phyloP scores from a whole-genome alignment of 208 protist genomes.

The Trypanosoma rangeli region DNA sequence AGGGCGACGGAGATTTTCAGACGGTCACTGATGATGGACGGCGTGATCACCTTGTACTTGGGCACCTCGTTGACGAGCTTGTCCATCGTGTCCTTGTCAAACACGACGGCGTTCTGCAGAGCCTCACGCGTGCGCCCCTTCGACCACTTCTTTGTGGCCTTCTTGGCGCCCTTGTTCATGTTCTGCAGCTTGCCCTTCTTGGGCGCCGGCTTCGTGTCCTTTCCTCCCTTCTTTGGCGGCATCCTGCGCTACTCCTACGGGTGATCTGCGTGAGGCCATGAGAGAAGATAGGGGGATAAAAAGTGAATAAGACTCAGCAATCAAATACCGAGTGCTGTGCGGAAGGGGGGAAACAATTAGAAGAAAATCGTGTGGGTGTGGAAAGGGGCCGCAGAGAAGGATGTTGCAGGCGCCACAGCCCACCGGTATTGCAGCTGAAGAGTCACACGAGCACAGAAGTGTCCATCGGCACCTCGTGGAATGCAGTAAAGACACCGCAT shows the following conservation, averaged over 20 bases:
- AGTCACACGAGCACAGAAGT: background rate
- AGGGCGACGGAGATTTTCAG: conserved; percentile 88
- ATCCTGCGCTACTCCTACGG: conserved; percentile 22
- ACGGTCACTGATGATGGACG: conserved; percentile 86
- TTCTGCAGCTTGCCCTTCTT: conserved; percentile 68
- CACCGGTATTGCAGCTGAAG: too few species aligned
- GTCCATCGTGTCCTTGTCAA: conserved; percentile 86
- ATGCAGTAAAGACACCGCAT: background rate
- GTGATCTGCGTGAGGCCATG: conserved; percentile 30
- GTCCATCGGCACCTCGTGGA: background rate
- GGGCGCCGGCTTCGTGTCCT: conserved; percentile 30
- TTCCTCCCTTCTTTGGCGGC: conserved; percentile 60
- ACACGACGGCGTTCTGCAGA: conserved; percentile 91
- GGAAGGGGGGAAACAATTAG: too few species aligned
- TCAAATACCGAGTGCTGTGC: background rate
- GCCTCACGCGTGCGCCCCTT: conserved; percentile 90
- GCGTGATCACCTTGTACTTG: conserved; percentile 93
- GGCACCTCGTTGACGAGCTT: conserved; percentile 88
- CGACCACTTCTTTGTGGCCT: conserved; percentile 93
- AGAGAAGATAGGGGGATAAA: background rate
- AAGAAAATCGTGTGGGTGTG: background rate
- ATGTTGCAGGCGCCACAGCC: background rate
- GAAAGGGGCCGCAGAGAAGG: background rate
- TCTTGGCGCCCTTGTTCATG: conserved; percentile 73
- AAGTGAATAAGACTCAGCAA: background rate